Evolutionary conservation across 176 grass and related monocot genomes (phyloP), one percentile per base, ranked within the genome.

Genomic region (Stipa capillata): DNA sequence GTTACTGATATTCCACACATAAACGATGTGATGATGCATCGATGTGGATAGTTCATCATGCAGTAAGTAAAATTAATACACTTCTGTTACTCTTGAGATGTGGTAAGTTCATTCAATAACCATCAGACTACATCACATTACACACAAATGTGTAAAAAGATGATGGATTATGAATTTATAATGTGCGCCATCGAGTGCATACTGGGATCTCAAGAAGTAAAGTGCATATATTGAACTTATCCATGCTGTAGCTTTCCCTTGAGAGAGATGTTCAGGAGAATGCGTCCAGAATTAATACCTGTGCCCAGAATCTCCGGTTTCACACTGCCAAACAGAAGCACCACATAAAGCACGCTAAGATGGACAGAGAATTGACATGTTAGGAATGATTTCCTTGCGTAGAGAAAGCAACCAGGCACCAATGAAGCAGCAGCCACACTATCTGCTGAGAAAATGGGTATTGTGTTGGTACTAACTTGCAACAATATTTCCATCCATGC

Each of bases 361-460:
- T n/a, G n/a, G n/a, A n/a, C n/a, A n/a, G n/a, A n/a, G n/a, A 74
- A 69, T 36, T 52, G 86, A 84, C 69, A 48, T 42, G 50, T 35
- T 48, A 51, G 60, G 51, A 39, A 73, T 17, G 59, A 74, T 72
- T 60, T 79, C 42, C 54, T 79, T 61, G 69, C 82, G 29, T 52
- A 25, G 39, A 77, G 86, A 88, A 58, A 79, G 74, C 80, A 83
- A 83, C 67, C 28, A 8, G 28, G 56, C 65, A 72, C 79, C 85
- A 64, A 28, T 71, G 55, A 13, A 77, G 35, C 79, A 87, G 40
- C 85, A 87, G 63, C 50, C 72, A 16, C 20, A 50, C 76, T 2
- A 28, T 52, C 6, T 25, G 6, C 49, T 53, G 15, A 82, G 51
- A 29, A 59, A 40, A 4, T 34, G 27, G 25, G 40, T 29, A 28